Evolutionary conservation across 176 grass and related monocot genomes (phyloP).

Genomic region (Poa pratensis): DNA sequence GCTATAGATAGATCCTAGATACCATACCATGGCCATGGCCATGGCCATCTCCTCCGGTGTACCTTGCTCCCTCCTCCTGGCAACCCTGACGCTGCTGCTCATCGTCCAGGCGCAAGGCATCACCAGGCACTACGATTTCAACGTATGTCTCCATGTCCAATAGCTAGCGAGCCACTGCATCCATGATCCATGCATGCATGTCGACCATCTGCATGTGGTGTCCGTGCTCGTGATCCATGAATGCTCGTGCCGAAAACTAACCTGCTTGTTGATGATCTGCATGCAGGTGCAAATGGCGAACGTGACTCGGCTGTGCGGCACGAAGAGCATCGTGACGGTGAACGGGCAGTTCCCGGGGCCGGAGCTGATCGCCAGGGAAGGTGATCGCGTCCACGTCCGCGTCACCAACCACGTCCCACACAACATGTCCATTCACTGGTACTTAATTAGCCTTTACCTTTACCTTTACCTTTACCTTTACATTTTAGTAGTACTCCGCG

Average conservation of each 20-base stretch:
- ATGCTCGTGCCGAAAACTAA: no score
- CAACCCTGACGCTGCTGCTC: conserved; percentile 50
- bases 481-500: no score
- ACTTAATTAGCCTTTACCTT: not conserved
- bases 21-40: conserved; percentile 28
- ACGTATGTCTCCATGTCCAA: conserved; percentile 43
- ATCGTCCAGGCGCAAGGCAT: conserved; percentile 49
- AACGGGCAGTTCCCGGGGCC: conserved; percentile 83
- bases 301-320: conserved; percentile 62
- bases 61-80: conserved; percentile 44
- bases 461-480: no score
- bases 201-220: not conserved
- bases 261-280: no score
- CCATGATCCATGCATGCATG: no score
- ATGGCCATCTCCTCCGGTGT: conserved; percentile 41
- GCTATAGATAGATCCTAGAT: no score
- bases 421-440: conserved; percentile 85
- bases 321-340: conserved; percentile 81
- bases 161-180: not conserved
- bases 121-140: conserved; percentile 69
- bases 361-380: conserved; percentile 70
- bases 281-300: conserved; percentile 75
- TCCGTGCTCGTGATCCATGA: not conserved
- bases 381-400: conserved; percentile 67
- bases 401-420: conserved; percentile 72